Evolutionary conservation across 2,329 filamentous ascomycete species (phyloP).

Genomic region (Penicillium digitatum): DNA sequence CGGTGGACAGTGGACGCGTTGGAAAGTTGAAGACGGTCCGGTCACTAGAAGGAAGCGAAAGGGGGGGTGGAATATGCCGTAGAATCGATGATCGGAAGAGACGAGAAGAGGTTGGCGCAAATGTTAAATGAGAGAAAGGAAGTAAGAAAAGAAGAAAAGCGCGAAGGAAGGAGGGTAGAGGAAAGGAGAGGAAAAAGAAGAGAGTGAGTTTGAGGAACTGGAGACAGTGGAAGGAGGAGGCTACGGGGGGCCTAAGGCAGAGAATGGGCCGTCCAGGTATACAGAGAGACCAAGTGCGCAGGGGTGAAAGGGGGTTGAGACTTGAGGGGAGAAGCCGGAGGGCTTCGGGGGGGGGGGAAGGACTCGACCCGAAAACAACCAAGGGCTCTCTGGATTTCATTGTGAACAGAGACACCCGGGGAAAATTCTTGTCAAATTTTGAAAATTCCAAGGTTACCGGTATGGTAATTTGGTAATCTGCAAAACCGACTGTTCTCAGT

Average conservation of each 20-base stretch:
- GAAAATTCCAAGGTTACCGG: conserved; percentile 1
- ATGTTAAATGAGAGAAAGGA: conserved; percentile 13
- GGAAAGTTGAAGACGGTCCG: not conserved
- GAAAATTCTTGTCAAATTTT: not conserved
- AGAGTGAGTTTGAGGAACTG: conserved; percentile 21
- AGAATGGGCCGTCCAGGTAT: conserved; percentile 20
- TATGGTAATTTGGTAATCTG: conserved; percentile 4
- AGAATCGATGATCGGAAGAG: conserved; percentile 4
- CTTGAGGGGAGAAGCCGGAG: conserved; percentile 1
- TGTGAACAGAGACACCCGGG: not conserved
- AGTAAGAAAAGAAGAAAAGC: conserved; percentile 13
- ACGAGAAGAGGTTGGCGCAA: conserved; percentile 4
- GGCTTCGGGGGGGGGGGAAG: not conserved
- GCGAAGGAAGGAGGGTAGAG: conserved; percentile 16
- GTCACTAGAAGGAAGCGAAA: conserved; percentile 12
- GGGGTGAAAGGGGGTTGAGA: conserved; percentile 13
- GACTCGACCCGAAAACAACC: conserved; percentile 12
- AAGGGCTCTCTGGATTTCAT: not conserved
- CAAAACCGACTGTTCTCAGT: conserved; percentile 5
- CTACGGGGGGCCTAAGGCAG: conserved; percentile 25
- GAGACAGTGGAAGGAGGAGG: conserved; percentile 22
- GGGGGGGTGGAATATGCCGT: conserved; percentile 8
- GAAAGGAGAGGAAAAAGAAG: conserved; percentile 26
- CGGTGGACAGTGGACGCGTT: conserved; percentile 16
- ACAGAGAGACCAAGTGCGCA: conserved; percentile 8